Evolutionary conservation across 305 asterid species (phyloP), one percentile per base, ranked within the genome.

Genomic region (Solanum hybrid): DNA sequence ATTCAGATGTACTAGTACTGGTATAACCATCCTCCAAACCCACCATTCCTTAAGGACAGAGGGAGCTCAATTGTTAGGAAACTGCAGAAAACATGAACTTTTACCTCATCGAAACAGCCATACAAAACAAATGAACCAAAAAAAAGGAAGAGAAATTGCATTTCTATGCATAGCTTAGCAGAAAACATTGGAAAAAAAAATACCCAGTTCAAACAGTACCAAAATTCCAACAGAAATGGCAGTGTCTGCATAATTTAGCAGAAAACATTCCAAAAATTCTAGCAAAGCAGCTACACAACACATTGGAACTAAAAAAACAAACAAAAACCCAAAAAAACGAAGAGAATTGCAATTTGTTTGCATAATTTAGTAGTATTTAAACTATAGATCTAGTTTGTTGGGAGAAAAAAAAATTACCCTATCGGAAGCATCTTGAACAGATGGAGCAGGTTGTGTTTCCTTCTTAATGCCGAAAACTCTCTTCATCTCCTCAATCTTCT

Each of bases 401-500:
- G 9, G 4, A 4, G 1, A 80, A 16, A 80, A 16, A 3, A 31
- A 27, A 31, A 3, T 51, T 91, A 95, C 97, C 94, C 97, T 94
- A 91, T 95, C 95, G 64, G 98, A 93, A 34, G 98, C 95, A 87
- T 95, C 98, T 80, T 93, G 94, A 89, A 95, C 94, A 88, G 98
- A 93, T 14, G 96, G 95, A 79, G 96, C 96, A 22, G 98, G 96
- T 38, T 94, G 96, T 91, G 93, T 95, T 64, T 95, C 95, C 91
- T 95, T 95, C 94, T 95, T 95, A 85, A 80, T 94, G 32, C 98
- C 98, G 85, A 95, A 95, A 51, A 95, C 96, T 92, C 98, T 93
- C 94, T 91, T 94, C 98, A 95, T 95, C 79, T 90, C 89, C 90
- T 42, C 64, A 6, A 35, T 7, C 42, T 66, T 85, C 46, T 31